Evolutionary conservation across 2,329 filamentous ascomycete genomes (phyloP), one percentile per base, ranked within the genome.

Genomic region (Dendryphion nanum): DNA sequence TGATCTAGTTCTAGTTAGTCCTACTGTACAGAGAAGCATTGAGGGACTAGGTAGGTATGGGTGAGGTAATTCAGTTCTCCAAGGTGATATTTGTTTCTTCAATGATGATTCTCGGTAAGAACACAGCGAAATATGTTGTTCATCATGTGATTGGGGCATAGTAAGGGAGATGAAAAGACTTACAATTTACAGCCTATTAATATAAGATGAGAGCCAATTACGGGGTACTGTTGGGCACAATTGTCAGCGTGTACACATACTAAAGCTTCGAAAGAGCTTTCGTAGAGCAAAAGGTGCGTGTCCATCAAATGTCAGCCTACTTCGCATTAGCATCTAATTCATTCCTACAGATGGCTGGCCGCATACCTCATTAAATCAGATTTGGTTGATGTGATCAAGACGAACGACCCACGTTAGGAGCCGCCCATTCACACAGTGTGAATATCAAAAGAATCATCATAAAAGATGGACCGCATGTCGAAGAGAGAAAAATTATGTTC

Each of bases 331-430:
- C 45, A 16, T 32, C 36, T 18, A 30, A 6, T 38, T 7, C 13
- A 13, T 32, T 7, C 7, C 5, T 8, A 16, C 4, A 15, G 13
- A 28, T 10, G 16, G 16, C 15, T 31, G 7, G 5, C 3, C 13
- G 55, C 63, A 52, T 67, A 71, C 78, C 78, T 81, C 78, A 81
- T 81, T 82, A 81, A 81, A 82, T 82, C 79, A 82, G 79, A 82
- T 79, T 82, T 79, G 78, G 78, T 75, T 75, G 64, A 53, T 68
- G 70, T 72, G 76, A 77, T 81, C 78, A 81, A 75, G 52, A 66
- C 74, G 55, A 63, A 67, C 50, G 42, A 52, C 60, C 59, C 58
- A 70, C 69, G 67, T 72, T 73, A 73, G 66, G 62, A 59, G 67
- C 63, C 63, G 61, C 66, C 66, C 67, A 72, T 70, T 82, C 79